Conservation (phyloP, 2,329 filamentous ascomycete genomes). For the Daldinia sp. region DNA sequence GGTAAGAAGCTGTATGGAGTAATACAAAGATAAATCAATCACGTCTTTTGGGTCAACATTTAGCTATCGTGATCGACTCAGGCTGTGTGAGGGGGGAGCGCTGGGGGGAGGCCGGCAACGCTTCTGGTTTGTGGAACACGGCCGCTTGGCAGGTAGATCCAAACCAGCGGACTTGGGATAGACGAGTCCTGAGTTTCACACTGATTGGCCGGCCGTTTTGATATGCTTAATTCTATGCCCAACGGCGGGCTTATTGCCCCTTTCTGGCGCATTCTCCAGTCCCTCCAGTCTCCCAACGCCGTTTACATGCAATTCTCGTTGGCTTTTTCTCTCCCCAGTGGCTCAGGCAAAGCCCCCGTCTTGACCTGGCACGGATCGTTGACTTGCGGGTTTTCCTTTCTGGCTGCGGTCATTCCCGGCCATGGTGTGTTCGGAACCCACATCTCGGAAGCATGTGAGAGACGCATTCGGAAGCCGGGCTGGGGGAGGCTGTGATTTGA, state of each 20-base stretch:
- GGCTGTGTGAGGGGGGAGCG: slow-evolving; percentile 27
- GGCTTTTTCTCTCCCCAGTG: neutral
- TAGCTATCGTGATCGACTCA: slow-evolving; percentile 36
- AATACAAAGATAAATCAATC: slow-evolving; percentile 31
- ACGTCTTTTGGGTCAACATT: slow-evolving; percentile 32
- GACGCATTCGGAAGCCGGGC: slow-evolving; percentile 24
- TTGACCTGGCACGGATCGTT: slow-evolving; percentile 33
- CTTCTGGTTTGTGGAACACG: slow-evolving; percentile 38
- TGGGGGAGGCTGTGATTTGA: slow-evolving; percentile 35
- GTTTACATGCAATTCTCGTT: slow-evolving; percentile 27
- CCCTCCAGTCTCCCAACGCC: slow-evolving; percentile 14
- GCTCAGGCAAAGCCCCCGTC: slow-evolving; percentile 7
- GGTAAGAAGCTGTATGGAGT: slow-evolving; percentile 30
- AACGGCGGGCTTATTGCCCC: slow-evolving; percentile 27
- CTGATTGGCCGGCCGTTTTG: slow-evolving; percentile 35
- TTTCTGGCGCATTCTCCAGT: slow-evolving; percentile 19
- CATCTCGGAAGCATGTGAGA: slow-evolving; percentile 41
- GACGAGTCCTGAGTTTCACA: slow-evolving; percentile 23
- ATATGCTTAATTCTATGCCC: slow-evolving; percentile 34
- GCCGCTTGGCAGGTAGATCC: slow-evolving; percentile 40
- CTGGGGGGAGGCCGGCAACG: slow-evolving; percentile 30
- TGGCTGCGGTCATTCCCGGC: slow-evolving; percentile 14
- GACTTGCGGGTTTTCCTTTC: slow-evolving; percentile 1
- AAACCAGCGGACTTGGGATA: slow-evolving; percentile 31
- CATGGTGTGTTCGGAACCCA: slow-evolving; percentile 33